phyloP scores from a whole-genome alignment of 768 basidiomycete genomes.

The Termitomyces sp. region DNA sequence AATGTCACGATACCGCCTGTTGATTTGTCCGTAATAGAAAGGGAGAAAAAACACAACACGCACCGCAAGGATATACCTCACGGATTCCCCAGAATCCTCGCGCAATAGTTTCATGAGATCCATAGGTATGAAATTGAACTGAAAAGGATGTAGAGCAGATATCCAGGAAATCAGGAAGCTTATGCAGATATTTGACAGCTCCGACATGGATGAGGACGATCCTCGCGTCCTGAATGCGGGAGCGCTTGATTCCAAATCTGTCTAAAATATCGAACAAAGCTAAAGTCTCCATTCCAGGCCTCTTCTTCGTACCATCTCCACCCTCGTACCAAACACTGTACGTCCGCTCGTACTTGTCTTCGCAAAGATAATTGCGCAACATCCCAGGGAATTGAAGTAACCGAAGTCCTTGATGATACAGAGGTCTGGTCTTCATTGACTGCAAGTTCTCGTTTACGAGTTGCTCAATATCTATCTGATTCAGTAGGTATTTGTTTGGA shows the following conservation, averaged over 20 bases:
- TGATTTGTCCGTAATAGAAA: neutral
- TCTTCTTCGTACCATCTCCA: conserved; percentile 21
- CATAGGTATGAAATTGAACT: conserved; percentile 62
- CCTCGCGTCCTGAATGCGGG: conserved; percentile 29
- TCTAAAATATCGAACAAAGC: conserved; percentile 39
- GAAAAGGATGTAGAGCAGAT: conserved; percentile 38
- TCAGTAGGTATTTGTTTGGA: conserved; percentile 6
- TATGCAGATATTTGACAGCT: conserved; percentile 42
- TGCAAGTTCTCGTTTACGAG: conserved; percentile 7
- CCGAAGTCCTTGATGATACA: conserved; percentile 33
- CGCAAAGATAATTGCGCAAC: conserved; percentile 39
- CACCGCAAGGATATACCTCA: conserved; percentile 63
- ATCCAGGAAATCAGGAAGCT: conserved; percentile 42
- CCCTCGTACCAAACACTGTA: conserved; percentile 45
- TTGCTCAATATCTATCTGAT: conserved; percentile 9
- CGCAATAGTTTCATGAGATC: conserved; percentile 48
- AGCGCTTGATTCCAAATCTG: conserved; percentile 33
- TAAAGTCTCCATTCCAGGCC: conserved; percentile 34
- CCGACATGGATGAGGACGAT: conserved; percentile 65
- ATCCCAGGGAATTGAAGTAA: conserved; percentile 40
- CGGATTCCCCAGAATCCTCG: conserved; percentile 50
- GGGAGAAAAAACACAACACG: neutral
- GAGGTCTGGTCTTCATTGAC: conserved; percentile 18
- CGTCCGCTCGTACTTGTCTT: conserved; percentile 20
- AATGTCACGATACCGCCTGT: conserved; percentile 73